Conservation (phyloP, 177 flowering plant species). For the Vitis hybrid region DNA sequence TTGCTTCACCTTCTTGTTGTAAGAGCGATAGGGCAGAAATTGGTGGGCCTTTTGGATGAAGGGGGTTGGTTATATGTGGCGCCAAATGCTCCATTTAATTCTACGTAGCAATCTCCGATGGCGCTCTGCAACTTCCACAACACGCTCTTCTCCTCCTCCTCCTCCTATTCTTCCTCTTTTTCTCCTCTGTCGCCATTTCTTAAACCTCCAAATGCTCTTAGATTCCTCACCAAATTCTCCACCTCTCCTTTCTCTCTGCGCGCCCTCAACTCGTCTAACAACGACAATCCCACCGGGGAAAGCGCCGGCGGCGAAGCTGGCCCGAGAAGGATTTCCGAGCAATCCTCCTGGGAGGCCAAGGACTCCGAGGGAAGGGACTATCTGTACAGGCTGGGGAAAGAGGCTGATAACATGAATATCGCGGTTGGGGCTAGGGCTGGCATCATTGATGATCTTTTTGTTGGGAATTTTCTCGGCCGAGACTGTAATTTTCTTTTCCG, state of each 20-base stretch:
- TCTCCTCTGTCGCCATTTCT: not conserved
- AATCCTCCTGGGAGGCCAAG: slow-evolving; percentile 74
- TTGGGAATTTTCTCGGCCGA: slow-evolving; percentile 63
- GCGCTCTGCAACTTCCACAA: not conserved
- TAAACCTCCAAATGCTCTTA: not conserved
- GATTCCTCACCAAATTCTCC: not conserved
- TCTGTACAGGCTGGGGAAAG: slow-evolving; percentile 61
- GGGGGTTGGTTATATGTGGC: slow-evolving; percentile 2
- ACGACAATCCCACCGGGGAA: not conserved
- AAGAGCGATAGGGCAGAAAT: too few relatives aligned
- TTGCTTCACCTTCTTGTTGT: too few relatives aligned
- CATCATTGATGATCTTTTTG: slow-evolving; percentile 62
- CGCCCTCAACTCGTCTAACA: not conserved
- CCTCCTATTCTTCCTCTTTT: not conserved
- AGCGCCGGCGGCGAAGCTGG: not conserved
- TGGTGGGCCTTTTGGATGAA: too few relatives aligned
- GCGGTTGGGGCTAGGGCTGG: slow-evolving; percentile 76
- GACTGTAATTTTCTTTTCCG: slow-evolving; percentile 41
- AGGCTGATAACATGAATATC: slow-evolving; percentile 66
- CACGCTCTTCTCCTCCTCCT: not conserved
- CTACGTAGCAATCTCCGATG: not conserved
- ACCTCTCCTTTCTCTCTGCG: not conserved
- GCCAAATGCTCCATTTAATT: not conserved
- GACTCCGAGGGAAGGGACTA: slow-evolving; percentile 65
- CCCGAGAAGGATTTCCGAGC: slow-evolving; percentile 38